A percentile compares a stretch with the other conserved stretches of the same genome.
phyloP scores from a whole-genome alignment of 176 grass and related monocot genomes.

The Otatea glauca region DNA sequence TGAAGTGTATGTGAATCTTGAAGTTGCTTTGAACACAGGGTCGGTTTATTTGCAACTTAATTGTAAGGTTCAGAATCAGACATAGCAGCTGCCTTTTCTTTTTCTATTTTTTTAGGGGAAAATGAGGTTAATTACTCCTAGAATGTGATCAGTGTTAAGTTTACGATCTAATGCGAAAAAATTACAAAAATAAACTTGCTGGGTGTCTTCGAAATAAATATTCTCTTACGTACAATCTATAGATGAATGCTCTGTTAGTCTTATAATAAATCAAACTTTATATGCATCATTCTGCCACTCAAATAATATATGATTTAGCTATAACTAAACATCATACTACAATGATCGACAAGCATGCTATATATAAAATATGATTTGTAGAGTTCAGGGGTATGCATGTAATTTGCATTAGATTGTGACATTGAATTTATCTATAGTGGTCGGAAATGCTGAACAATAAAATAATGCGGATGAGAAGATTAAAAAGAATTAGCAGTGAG shows the following conservation, averaged over 20 bases:
- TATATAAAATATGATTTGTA: neutral
- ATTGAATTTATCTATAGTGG: slow-evolving; percentile 43
- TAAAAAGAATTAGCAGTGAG: slow-evolving; percentile 26
- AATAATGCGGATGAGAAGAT: slow-evolving; percentile 8
- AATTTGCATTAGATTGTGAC: slow-evolving; percentile 36
- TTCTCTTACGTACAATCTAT: neutral
- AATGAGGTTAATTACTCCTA: neutral
- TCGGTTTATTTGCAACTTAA: neutral
- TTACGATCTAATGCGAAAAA: neutral
- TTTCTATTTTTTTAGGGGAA: neutral
- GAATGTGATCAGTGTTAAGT: neutral
- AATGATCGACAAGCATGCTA: slow-evolving; percentile 35
- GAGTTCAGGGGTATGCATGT: slow-evolving; percentile 36
- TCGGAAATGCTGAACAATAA: slow-evolving; percentile 21
- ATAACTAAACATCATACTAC: slow-evolving; percentile 10
- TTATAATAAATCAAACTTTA: neutral
- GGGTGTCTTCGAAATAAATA: neutral
- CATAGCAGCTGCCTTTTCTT: neutral
- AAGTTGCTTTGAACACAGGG: neutral
- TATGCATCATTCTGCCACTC: slow-evolving; percentile 22
- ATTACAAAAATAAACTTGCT: neutral
- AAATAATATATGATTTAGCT: slow-evolving; percentile 29
- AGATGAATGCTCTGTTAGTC: neutral
- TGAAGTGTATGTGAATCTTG: neutral
- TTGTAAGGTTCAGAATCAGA: neutral